Evolutionary conservation across 169 alveolate genomes (phyloP).

Genomic region (Plasmodium vivax): DNA sequence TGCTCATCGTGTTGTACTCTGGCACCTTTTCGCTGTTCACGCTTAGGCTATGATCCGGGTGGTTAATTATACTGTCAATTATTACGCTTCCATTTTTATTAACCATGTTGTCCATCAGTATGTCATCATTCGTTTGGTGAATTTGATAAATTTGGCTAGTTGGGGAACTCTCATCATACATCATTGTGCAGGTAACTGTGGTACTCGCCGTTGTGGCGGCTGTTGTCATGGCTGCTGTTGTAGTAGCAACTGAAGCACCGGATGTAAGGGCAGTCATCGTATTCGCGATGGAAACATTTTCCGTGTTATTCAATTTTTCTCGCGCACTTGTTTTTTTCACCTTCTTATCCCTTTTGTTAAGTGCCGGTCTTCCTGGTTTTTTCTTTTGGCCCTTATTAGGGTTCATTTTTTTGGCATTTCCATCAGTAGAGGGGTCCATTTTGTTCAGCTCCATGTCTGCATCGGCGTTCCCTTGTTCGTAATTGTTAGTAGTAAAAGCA

Average conservation of each 20-base stretch:
- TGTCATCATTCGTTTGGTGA: conserved; percentile 2
- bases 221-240: background rate
- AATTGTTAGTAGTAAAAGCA: background rate
- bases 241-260: background rate
- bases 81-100: background rate
- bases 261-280: background rate
- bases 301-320: conserved; percentile 22
- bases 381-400: background rate
- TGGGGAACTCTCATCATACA: background rate
- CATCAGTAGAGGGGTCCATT: background rate
- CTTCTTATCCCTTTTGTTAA: conserved; percentile 4
- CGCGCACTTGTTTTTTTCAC: background rate
- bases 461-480: conserved; percentile 10
- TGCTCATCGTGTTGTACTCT: background rate
- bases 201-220: background rate
- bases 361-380: background rate
- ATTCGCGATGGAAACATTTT: background rate
- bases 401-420: background rate
- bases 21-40: background rate
- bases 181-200: background rate
- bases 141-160: background rate
- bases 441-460: background rate
- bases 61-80: conserved; percentile 27
- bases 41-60: background rate
- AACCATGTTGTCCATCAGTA: background rate